A percentile compares a stretch with the other conserved stretches of the same genome.
Evolutionary conservation across 129 eudicot species (phyloP).

Genomic region (Lactuca sativa): DNA sequence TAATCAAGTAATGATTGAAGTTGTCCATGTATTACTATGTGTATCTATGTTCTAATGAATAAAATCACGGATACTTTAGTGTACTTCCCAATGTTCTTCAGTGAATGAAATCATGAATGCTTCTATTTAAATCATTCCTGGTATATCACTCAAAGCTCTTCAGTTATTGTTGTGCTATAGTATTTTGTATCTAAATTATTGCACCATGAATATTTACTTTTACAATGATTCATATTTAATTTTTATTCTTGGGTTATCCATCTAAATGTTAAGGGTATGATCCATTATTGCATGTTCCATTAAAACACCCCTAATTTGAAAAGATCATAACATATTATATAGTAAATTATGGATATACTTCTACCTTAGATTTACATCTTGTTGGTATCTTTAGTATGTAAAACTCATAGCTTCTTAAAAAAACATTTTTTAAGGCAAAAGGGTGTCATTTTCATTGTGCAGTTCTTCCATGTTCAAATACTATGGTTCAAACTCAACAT

Average conservation of each 20-base stretch:
- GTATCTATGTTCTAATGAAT: neutral
- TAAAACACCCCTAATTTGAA: neutral
- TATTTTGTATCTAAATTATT: neutral
- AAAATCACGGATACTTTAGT: neutral
- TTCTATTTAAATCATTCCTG: neutral
- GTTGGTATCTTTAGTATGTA: neutral
- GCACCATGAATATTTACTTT: neutral
- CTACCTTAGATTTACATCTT: neutral
- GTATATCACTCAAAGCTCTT: neutral
- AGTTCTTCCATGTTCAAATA: neutral
- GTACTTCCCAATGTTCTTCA: neutral
- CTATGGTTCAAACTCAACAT: neutral
- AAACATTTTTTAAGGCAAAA: neutral
- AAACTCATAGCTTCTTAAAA: neutral
- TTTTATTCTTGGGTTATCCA: neutral
- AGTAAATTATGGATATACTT: neutral
- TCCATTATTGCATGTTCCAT: slow-evolving; percentile 10
- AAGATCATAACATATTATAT: neutral
- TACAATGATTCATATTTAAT: neutral
- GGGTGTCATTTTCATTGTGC: neutral
- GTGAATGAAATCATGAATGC: neutral
- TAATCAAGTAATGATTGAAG: neutral
- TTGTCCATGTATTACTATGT: neutral
- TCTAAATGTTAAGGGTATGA: neutral
- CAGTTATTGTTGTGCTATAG: slow-evolving; percentile 3